Evolutionary conservation across 805 yeast genomes (phyloP), one percentile per base, ranked within the genome.

Genomic region (Pichia membranifaciens): DNA sequence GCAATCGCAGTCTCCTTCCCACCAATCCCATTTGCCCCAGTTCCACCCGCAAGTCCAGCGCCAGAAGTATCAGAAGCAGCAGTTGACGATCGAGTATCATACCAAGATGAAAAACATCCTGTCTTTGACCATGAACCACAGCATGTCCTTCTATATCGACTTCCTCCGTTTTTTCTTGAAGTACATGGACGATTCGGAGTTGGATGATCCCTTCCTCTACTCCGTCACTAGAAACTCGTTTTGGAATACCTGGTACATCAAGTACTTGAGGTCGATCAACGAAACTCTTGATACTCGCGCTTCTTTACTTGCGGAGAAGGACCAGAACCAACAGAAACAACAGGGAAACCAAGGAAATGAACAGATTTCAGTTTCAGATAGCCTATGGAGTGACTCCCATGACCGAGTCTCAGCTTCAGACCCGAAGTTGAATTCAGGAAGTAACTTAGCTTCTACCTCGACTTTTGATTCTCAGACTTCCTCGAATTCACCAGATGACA

Each of bases 131-230:
- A 50, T 47, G n/a, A 58, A 54, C 28, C 54, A 50, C 38, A 54
- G 57, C 5, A 43, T 56, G 45, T 58, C 58, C 28, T 48, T 51
- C 3, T 64, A 63, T 42, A 41, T 64, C 15, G 65, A 62, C 12
- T 64, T 58, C 41, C 51, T 65, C 16, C 53, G 61, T 31, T 61
- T 65, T 37, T 62, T 64, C 43, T 33, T 58, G 32, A 58, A 63
- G 38, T 63, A 60, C 38, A 59, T 60, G 62, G 61, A 63, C 41
- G 65, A 64, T n/a, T 49, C 66, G 10, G 65, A 59, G 34, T 41
- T 49, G 34, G 59, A 62, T 44, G 70, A 65, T 45, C 59, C 66
- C 0, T 41, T 65, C n/a, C 53, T 51, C 22, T 63, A 58, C 47
- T 65, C 70, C 8, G 46, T 60, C 13, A 57, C 64, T 4, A 51